Evolutionary conservation across 345 rosid species (phyloP).

Genomic region (Lumnitzera littorea): DNA sequence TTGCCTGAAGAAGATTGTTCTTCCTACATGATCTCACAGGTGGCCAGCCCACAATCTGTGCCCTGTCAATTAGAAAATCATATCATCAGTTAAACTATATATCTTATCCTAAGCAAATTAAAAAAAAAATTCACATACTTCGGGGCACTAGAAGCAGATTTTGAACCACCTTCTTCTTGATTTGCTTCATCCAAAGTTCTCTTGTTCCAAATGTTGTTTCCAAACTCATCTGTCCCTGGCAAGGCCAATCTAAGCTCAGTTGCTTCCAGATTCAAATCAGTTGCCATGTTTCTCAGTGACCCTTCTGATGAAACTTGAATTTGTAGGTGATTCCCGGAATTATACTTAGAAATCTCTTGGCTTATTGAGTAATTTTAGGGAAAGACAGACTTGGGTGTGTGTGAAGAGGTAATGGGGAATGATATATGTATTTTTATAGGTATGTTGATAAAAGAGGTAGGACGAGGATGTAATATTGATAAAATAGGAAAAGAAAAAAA

Average conservation of each 20-base stretch:
- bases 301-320: background rate
- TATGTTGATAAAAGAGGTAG: background rate
- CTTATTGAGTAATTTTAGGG: constrained; percentile 19
- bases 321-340: background rate
- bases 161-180: constrained; percentile 17
- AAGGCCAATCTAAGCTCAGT: constrained; percentile 81
- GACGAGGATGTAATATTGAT: too few relatives aligned
- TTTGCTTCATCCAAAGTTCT: constrained; percentile 23
- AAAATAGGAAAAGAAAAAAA: background rate
- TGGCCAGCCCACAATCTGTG: constrained; percentile 81
- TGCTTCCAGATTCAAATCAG: constrained; percentile 57
- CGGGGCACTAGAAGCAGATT: constrained; percentile 35
- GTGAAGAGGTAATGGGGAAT: background rate
- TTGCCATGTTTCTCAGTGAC: constrained; percentile 20
- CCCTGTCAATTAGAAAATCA: constrained; percentile 18
- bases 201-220: constrained; percentile 38
- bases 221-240: constrained; percentile 59
- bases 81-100: background rate
- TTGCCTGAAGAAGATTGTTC: constrained; percentile 28
- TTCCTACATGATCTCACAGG: constrained; percentile 60
- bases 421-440: constrained; percentile 28
- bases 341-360: constrained; percentile 2
- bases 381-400: constrained; percentile 2
- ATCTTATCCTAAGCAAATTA: background rate
- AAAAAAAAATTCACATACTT: constrained; percentile 41